These are phyloP conservation scores for Globisporangium middletonii DNA, from an alignment of 352 stramenopile species.

Conservation along the genomic window DNA sequence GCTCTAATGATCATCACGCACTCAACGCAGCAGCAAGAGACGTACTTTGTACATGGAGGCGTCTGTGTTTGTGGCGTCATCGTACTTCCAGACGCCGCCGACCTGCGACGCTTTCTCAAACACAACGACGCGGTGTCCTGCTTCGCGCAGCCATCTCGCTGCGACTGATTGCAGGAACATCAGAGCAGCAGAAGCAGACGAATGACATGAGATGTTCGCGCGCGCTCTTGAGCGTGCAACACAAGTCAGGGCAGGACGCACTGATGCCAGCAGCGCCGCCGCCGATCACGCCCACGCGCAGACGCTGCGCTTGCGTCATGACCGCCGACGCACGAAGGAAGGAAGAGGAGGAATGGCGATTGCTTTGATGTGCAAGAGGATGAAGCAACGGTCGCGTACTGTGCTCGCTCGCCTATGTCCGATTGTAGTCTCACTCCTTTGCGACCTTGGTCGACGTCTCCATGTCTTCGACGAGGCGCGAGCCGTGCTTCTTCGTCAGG, in stretches of 20 bases:
- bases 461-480: conserved; percentile 83
- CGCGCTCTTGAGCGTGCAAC: neutral
- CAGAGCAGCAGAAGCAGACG: neutral
- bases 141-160: conserved; percentile 60
- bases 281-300: conserved; percentile 63
- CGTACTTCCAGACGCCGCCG: conserved; percentile 81
- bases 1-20: too few relatives aligned
- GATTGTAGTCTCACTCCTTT: conserved; percentile 14
- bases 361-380: too few relatives aligned
- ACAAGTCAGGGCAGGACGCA: conserved; percentile 22
- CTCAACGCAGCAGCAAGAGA: neutral
- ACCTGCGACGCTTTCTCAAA: conserved; percentile 60
- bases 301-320: neutral
- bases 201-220: neutral
- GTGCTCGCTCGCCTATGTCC: neutral
- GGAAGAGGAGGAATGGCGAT: too few relatives aligned
- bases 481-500: conserved; percentile 85
- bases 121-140: conserved; percentile 59
- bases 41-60: conserved; percentile 68
- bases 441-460: conserved; percentile 51
- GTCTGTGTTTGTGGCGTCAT: conserved; percentile 33
- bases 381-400: too few relatives aligned
- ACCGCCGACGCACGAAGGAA: neutral
- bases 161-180: conserved; percentile 32
- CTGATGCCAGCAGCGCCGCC: conserved; percentile 69